Evolutionary conservation across 495 filamentous ascomycete genomes (phyloP).

Genomic region (Acidomyces sp.): DNA sequence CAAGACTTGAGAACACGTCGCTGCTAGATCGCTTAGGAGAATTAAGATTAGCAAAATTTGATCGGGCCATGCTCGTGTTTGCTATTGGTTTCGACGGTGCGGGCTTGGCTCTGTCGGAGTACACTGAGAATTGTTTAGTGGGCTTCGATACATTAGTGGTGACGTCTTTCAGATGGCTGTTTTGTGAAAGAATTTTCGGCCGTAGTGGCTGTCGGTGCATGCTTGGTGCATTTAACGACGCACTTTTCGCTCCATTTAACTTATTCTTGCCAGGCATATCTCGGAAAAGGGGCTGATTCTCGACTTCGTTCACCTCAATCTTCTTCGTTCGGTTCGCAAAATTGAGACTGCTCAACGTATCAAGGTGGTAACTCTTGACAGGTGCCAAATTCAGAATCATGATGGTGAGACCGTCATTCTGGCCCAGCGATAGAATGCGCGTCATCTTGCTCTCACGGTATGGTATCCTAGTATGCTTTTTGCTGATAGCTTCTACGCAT

Average conservation of each 20-base stretch:
- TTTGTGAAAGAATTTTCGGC: slow-evolving; percentile 48
- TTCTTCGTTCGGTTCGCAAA: slow-evolving; percentile 94
- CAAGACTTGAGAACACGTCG: slow-evolving; percentile 11
- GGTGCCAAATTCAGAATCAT: slow-evolving; percentile 96
- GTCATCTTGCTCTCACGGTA: slow-evolving; percentile 98
- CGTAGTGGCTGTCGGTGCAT: slow-evolving; percentile 63
- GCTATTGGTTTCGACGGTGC: slow-evolving; percentile 23
- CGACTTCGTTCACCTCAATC: slow-evolving; percentile 87
- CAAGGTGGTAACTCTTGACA: slow-evolving; percentile 74
- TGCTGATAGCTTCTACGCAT: slow-evolving; percentile 87
- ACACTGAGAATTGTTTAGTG: slow-evolving; percentile 69
- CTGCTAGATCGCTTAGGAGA: slow-evolving; percentile 18
- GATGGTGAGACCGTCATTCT: slow-evolving; percentile 88
- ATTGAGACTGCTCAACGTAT: slow-evolving; percentile 86
- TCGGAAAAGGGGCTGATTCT: slow-evolving; percentile 72
- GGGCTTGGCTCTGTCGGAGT: slow-evolving; percentile 51
- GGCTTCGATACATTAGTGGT: slow-evolving; percentile 50
- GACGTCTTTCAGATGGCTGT: slow-evolving; percentile 46
- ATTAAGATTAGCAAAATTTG: slow-evolving; percentile 1
- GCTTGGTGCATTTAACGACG: slow-evolving; percentile 29
- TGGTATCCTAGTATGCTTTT: slow-evolving; percentile 68
- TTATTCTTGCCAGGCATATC: slow-evolving; percentile 10
- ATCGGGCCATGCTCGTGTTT: slow-evolving; percentile 20
- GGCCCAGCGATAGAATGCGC: slow-evolving; percentile 76
- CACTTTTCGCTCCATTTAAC: slow-evolving; percentile 32